Conservation (phyloP, 345 rosid species). For the Citrus maxima region DNA sequence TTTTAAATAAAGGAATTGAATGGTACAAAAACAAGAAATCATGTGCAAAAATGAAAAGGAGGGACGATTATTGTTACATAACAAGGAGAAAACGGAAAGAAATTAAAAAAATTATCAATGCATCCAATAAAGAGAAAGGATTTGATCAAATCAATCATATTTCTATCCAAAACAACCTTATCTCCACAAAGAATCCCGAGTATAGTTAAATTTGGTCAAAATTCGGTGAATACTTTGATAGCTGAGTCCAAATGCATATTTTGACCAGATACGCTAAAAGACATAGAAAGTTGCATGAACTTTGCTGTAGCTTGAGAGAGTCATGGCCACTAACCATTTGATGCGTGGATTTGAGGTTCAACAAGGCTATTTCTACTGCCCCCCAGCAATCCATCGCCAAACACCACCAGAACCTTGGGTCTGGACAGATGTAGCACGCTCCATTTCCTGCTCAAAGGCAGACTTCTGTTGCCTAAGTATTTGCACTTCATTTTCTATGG, state of each 20-base stretch:
- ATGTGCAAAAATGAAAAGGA: not conserved
- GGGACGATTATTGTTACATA: slow-evolving; percentile 1
- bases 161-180: not conserved
- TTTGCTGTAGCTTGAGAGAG: not conserved
- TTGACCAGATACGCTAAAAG: not conserved
- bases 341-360: slow-evolving; percentile 4
- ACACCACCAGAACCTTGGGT: slow-evolving; percentile 85
- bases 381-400: slow-evolving; percentile 71
- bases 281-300: not conserved
- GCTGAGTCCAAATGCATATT: not conserved
- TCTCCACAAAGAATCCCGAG: not conserved
- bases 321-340: not conserved
- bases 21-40: not conserved
- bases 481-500: slow-evolving; percentile 81
- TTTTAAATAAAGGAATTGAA: not conserved
- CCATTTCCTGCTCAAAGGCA: slow-evolving; percentile 61
- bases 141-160: slow-evolving; percentile 4
- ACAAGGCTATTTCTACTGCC: slow-evolving; percentile 20
- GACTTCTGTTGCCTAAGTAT: slow-evolving; percentile 74
- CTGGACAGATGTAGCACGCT: slow-evolving; percentile 38
- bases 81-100: not conserved
- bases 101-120: not conserved
- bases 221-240: not conserved
- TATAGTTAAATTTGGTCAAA: not conserved
- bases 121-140: not conserved